Evolutionary conservation across 192 early-diverging fungal genomes (phyloP).

Genomic region (Allomyces javanicus): DNA sequence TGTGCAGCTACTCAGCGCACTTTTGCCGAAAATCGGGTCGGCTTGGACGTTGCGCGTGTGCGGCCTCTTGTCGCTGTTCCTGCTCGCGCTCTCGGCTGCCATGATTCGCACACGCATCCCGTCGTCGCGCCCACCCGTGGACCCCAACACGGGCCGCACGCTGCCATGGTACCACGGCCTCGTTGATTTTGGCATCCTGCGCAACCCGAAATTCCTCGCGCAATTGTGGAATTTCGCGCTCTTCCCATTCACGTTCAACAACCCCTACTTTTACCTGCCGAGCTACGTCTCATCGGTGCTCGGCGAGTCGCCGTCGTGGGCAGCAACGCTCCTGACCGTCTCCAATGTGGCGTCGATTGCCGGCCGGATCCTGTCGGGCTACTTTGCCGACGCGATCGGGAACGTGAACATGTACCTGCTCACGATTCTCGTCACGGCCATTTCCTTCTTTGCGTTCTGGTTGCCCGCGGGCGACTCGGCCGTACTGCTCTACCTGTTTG

Average conservation of each 20-base stretch:
- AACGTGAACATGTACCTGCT: slow-evolving; percentile 15
- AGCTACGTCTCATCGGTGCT: not conserved
- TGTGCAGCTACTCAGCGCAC: slow-evolving; percentile 29
- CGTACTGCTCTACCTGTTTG: slow-evolving; percentile 9
- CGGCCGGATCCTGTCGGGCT: slow-evolving; percentile 17
- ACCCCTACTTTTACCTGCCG: not conserved
- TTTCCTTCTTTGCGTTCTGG: slow-evolving; percentile 21
- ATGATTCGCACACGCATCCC: not conserved
- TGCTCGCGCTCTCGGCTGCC: not conserved
- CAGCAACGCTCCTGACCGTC: slow-evolving; percentile 11
- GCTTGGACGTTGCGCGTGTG: slow-evolving; percentile 41
- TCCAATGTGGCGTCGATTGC: slow-evolving; percentile 20
- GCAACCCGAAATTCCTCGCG: not conserved
- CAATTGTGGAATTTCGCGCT: not conserved
- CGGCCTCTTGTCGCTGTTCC: slow-evolving; percentile 15
- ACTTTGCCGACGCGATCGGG: slow-evolving; percentile 15
- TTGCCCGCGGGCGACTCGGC: slow-evolving; percentile 11
- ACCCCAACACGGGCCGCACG: not conserved
- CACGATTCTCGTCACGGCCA: slow-evolving; percentile 14
- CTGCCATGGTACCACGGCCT: slow-evolving; percentile 13
- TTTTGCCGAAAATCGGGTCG: slow-evolving; percentile 31
- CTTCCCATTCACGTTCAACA: not conserved
- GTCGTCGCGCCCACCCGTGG: too few species aligned
- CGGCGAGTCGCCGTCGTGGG: not conserved
- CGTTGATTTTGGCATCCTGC: slow-evolving; percentile 8